Evolutionary conservation across 768 basidiomycete genomes (phyloP).

Genomic region (Leccinum barrowsii): DNA sequence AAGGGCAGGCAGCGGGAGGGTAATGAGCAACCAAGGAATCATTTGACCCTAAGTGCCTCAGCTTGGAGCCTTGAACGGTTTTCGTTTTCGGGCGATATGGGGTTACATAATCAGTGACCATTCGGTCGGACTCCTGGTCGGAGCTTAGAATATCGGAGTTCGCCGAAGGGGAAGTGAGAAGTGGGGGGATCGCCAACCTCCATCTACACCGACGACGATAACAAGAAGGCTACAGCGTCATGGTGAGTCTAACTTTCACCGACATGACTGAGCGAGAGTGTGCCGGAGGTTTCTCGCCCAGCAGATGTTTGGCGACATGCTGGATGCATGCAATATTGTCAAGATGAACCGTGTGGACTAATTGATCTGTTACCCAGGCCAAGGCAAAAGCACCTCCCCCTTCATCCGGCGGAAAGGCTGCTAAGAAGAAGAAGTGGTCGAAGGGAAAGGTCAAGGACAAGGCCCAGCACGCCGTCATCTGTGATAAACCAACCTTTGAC

Average conservation of each 20-base stretch:
- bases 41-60: slow-evolving; percentile 26
- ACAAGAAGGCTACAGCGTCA: slow-evolving; percentile 24
- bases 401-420: slow-evolving; percentile 76
- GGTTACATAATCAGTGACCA: slow-evolving; percentile 19
- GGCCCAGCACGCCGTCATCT: slow-evolving; percentile 92
- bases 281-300: not conserved
- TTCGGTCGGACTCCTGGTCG: too few relatives aligned
- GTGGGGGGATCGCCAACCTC: not conserved
- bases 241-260: slow-evolving; percentile 25
- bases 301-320: slow-evolving; percentile 8
- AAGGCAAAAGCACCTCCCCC: slow-evolving; percentile 70
- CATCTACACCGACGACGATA: slow-evolving; percentile 25
- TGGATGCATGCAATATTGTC: slow-evolving; percentile 21
- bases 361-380: slow-evolving; percentile 46
- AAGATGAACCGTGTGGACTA: slow-evolving; percentile 15
- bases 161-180: slow-evolving; percentile 7
- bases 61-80: too few relatives aligned
- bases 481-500: slow-evolving; percentile 91
- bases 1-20: slow-evolving; percentile 38
- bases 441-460: slow-evolving; percentile 99
- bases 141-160: slow-evolving; percentile 21
- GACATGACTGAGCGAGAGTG: not conserved
- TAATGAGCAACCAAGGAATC: slow-evolving; percentile 48
- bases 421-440: slow-evolving; percentile 99
- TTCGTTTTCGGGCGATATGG: too few relatives aligned